phyloP scores from a whole-genome alignment of 2,329 filamentous ascomycete genomes.

The Pseudogymnoascus pannorum region DNA sequence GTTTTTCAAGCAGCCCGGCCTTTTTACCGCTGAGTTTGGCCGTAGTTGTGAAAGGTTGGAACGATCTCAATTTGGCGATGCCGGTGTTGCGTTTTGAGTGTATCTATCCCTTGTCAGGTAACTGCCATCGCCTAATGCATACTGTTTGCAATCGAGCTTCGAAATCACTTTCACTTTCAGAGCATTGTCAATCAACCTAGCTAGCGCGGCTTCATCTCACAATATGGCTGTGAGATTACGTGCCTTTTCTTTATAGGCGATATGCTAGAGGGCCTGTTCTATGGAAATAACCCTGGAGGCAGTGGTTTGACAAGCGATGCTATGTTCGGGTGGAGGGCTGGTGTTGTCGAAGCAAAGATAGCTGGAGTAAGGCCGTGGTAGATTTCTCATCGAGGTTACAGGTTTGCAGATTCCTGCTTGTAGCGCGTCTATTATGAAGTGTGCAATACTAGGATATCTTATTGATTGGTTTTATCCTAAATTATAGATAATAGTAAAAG shows the following conservation, averaged over 20 bases:
- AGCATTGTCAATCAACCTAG: constrained; percentile 36
- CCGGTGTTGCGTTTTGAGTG: too few relatives aligned
- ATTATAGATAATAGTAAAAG: constrained; percentile 13
- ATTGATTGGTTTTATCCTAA: too few relatives aligned
- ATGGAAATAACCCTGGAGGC: constrained; percentile 56
- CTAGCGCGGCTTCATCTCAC: constrained; percentile 36
- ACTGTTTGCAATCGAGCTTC: too few relatives aligned
- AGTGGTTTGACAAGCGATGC: constrained; percentile 54
- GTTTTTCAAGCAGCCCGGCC: too few relatives aligned
- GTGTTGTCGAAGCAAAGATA: constrained; percentile 16
- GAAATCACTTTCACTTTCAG: constrained; percentile 66
- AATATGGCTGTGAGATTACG: constrained; percentile 39
- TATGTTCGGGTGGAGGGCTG: constrained; percentile 41
- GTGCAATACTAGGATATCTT: too few relatives aligned
- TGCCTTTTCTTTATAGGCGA: constrained; percentile 56
- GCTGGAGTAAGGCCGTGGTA: not conserved
- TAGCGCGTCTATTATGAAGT: too few relatives aligned
- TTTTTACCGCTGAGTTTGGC: too few relatives aligned
- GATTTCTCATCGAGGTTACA: not conserved
- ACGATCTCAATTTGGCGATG: too few relatives aligned
- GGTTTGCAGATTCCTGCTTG: too few relatives aligned
- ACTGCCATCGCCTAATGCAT: too few relatives aligned
- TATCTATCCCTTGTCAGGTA: too few relatives aligned
- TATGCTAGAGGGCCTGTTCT: constrained; percentile 59
- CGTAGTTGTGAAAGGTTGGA: too few relatives aligned